Percentiles rank a stretch among this genome's conserved stretches.
Conservation (phyloP, 2,329 filamentous ascomycete species). For the Epichloe typhina region DNA sequence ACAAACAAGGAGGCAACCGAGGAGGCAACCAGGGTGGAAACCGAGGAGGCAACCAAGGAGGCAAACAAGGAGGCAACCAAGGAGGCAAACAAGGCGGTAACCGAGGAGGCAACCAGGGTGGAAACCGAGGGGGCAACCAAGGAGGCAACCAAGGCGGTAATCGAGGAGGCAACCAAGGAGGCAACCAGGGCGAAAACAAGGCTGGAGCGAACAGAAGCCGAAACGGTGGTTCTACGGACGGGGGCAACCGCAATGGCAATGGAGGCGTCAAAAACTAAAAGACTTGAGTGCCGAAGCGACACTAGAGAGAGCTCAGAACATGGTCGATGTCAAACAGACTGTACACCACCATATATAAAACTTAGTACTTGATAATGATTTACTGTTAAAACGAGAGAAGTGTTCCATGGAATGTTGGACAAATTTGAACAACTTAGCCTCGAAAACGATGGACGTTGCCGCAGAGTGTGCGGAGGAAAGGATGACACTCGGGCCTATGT, state of each 20-base stretch:
- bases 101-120: background rate
- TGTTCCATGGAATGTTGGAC: too few relatives aligned
- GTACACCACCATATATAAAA: background rate
- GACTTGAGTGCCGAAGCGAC: too few relatives aligned
- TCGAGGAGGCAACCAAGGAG: too few relatives aligned
- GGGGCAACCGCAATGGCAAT: constrained; percentile 5
- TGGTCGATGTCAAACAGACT: background rate
- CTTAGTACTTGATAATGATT: background rate
- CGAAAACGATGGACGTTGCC: too few relatives aligned
- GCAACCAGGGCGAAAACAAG: background rate
- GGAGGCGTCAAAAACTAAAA: background rate
- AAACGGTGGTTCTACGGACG: background rate
- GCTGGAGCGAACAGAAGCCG: background rate
- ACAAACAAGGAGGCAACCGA: background rate
- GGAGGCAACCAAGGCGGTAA: too few relatives aligned
- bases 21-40: background rate
- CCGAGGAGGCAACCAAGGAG: fast-evolving
- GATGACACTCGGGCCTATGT: too few relatives aligned
- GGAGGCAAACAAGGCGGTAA: background rate
- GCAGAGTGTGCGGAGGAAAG: too few relatives aligned
- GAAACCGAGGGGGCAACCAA: background rate
- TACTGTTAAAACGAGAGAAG: too few relatives aligned
- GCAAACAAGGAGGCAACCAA: background rate
- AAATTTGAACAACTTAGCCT: too few relatives aligned
- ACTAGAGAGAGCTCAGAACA: background rate